Conservation (phyloP, 1,284 basidiomycete genomes). For the Cutaneotrichosporon mucoides region DNA sequence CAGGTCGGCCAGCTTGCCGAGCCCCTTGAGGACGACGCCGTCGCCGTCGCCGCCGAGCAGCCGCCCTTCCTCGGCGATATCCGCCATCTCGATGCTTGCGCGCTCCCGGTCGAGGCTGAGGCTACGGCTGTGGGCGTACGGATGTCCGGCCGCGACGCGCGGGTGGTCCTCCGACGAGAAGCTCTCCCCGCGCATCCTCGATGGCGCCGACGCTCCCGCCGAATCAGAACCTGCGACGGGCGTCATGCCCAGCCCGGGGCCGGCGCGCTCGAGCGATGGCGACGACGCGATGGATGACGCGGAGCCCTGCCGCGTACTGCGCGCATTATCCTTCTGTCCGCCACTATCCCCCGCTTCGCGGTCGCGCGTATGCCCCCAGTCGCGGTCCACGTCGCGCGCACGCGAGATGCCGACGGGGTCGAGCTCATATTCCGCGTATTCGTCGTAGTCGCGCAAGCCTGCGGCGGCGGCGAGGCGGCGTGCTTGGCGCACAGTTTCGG, state of each 20-base stretch:
- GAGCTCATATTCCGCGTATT: slow-evolving; percentile 20
- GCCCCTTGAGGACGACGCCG: slow-evolving; percentile 3
- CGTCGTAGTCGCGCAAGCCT: slow-evolving; percentile 17
- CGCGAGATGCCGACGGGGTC: slow-evolving; percentile 6
- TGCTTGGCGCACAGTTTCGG: slow-evolving; percentile 42
- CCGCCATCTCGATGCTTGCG: neutral
- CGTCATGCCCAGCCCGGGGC: too few relatives aligned
- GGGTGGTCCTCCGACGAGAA: too few relatives aligned
- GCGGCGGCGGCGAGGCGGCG: slow-evolving; percentile 35
- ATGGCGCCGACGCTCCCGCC: too few relatives aligned
- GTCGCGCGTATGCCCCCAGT: neutral
- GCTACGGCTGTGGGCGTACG: too few relatives aligned
- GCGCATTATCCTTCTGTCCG: too few relatives aligned
- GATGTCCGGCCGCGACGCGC: too few relatives aligned
- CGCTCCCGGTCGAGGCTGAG: neutral
- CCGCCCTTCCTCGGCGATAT: neutral
- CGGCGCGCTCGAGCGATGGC: too few relatives aligned
- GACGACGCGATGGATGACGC: too few relatives aligned
- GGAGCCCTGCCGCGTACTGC: too few relatives aligned
- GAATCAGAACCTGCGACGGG: too few relatives aligned
- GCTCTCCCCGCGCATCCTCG: too few relatives aligned
- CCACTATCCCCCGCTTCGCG: too few relatives aligned
- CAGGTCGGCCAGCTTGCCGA: slow-evolving; percentile 29
- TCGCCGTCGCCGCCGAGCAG: neutral
- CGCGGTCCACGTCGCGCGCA: neutral